Evolutionary conservation across 805 yeast genomes (phyloP), one percentile per base, ranked within the genome.

Genomic region (Wickerhamiella cacticola): DNA sequence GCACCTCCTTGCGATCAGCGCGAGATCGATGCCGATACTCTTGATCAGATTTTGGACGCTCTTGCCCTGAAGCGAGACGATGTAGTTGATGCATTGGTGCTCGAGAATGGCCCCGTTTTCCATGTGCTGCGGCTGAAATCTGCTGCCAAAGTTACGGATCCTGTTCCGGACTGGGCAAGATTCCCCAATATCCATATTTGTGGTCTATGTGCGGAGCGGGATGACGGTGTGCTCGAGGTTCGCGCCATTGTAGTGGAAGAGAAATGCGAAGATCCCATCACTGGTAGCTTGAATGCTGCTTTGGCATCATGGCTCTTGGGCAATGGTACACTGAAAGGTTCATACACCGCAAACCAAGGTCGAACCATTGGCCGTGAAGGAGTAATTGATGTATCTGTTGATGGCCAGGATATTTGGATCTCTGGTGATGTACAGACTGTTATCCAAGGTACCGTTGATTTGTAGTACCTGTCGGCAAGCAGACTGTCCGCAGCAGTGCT

Each of bases 201-300:
- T 7, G 45, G 45, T n/a, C 34, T 41, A 25, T 41, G 45, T n/a
- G 45, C 45, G 4, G 29, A 29, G 13, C 38, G 34, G 12, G 29
- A 41, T 19, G 41, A 36, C 13, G 45, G 45, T 15, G 34, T 28
- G 19, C 38, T 41, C 13, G 45, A 41, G 45, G 45, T 41, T 19
- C 35, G 45, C 4, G 19, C 45, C 9, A 26, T 41, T n/a, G 25
- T 36, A 5, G 45, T 28, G 8, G 22, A 29, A 7, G 34, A 31
- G 16, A n/a, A 15, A 21, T 29, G 16, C 18, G 48, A 46, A 23
- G 48, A 46, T 39, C 48, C 48, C 8, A 40, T 46, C 31, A 38
- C 44, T 21, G 48, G 59, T 8, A 54, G 58, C 28, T 55, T 57
- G 6, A 55, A 56, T 38, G 58, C 56, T 1, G 54, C 58, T 1